These are phyloP conservation scores for Cicer yamashitae DNA, from an alignment of 306 rosid genomes.

Conservation along the genomic window DNA sequence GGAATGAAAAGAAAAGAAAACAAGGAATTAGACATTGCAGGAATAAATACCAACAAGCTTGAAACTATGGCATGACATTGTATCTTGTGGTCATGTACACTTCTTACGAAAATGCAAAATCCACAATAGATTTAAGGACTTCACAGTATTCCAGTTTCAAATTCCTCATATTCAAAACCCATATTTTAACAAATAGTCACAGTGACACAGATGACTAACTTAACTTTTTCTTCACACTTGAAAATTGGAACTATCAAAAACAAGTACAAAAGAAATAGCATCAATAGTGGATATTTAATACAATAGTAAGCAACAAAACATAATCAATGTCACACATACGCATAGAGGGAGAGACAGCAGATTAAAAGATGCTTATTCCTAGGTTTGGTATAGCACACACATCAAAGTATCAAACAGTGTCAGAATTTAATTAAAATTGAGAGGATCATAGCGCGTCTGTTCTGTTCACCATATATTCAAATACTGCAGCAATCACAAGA, in stretches of 20 bases:
- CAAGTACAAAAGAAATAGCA: background rate
- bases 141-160: conserved; percentile 1
- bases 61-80: conserved; percentile 16
- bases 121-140: background rate
- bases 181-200: conserved; percentile 8
- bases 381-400: background rate
- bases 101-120: conserved; percentile 27
- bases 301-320: background rate
- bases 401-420: background rate
- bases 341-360: background rate
- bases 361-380: background rate
- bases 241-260: conserved; percentile 9
- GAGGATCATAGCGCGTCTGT: background rate
- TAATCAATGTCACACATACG: background rate
- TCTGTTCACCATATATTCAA: background rate
- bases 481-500: background rate
- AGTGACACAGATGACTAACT: background rate
- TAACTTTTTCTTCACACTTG: background rate
- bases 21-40: conserved; percentile 42
- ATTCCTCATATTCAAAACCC: conserved; percentile 23
- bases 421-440: background rate
- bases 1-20: conserved; percentile 4
- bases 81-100: conserved; percentile 7
- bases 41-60: conserved; percentile 36
- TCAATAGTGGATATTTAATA: background rate